A percentile compares a stretch with the other conserved stretches of the same genome.
These are phyloP conservation scores for Kodamaea sagamina DNA, from an alignment of 805 yeast genomes.

Conservation along the genomic window DNA sequence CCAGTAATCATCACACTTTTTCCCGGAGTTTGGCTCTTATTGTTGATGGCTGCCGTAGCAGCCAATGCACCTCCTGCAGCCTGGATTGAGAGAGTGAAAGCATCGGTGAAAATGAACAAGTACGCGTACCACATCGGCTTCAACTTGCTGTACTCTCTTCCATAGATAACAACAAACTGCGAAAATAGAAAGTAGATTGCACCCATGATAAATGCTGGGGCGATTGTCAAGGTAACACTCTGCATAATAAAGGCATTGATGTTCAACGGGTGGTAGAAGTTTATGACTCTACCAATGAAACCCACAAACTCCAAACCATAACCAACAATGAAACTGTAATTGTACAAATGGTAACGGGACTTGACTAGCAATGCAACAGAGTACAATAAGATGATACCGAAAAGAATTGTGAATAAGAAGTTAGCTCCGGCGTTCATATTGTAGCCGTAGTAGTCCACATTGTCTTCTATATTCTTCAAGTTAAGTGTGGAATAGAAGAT, in stretches of 20 bases:
- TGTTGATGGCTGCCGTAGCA: constrained; percentile 13
- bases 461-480: constrained; percentile 29
- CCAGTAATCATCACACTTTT: constrained; percentile 24
- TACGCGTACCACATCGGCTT: constrained; percentile 18
- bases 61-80: constrained; percentile 23
- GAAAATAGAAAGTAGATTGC: constrained; percentile 17
- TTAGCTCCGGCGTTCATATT: constrained; percentile 17
- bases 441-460: constrained; percentile 22
- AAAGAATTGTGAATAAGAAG: constrained; percentile 17
- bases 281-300: constrained; percentile 12
- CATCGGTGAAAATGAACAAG: constrained; percentile 15
- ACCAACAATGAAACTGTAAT: constrained; percentile 13
- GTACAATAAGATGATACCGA: constrained; percentile 13
- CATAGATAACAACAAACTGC: constrained; percentile 13
- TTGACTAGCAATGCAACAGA: constrained; percentile 16
- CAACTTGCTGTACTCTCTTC: constrained; percentile 11
- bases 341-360: constrained; percentile 24
- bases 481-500: constrained; percentile 35
- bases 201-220: constrained; percentile 18
- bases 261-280: constrained; percentile 8
- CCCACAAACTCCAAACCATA: constrained; percentile 15
- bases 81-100: constrained; percentile 19
- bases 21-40: constrained; percentile 16
- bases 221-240: constrained; percentile 13
- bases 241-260: constrained; percentile 11